These are phyloP conservation scores for Grosmannia penicillata DNA, from an alignment of 2,329 filamentous ascomycete genomes.

Conservation along the genomic window DNA sequence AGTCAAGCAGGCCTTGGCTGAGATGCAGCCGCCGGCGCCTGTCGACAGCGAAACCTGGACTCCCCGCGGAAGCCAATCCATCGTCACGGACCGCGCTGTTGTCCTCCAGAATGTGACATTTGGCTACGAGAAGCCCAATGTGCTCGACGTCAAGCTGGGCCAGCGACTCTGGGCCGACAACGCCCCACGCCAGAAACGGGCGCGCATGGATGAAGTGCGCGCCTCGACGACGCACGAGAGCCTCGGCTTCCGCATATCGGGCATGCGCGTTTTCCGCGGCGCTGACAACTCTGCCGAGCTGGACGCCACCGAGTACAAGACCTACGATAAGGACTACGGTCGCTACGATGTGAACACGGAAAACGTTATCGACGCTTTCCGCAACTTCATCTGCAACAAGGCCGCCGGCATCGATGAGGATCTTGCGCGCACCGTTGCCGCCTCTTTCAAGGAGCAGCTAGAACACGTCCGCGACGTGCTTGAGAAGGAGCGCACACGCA, in stretches of 20 bases:
- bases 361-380: conserved; percentile 40
- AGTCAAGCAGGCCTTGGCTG: conserved; percentile 22
- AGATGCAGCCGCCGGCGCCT: not conserved
- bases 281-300: conserved; percentile 27
- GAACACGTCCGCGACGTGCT: conserved; percentile 36
- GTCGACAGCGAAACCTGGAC: conserved; percentile 24
- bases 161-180: conserved; percentile 72
- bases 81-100: conserved; percentile 65
- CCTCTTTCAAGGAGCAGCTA: conserved; percentile 38
- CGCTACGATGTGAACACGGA: conserved; percentile 33
- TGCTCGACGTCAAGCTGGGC: conserved; percentile 87
- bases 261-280: conserved; percentile 49
- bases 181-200: conserved; percentile 42
- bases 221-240: conserved; percentile 43
- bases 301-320: conserved; percentile 38
- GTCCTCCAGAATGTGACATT: conserved; percentile 73
- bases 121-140: conserved; percentile 73
- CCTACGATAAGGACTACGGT: conserved; percentile 51
- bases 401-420: conserved; percentile 43
- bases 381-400: conserved; percentile 42
- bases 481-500: conserved; percentile 41
- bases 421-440: conserved; percentile 38
- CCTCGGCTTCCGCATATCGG: conserved; percentile 48
- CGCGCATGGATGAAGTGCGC: conserved; percentile 44
- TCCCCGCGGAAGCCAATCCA: conserved; percentile 38